Base-by-base conservation (phyloP, 106 monocot species). In the Allium cepa region DNA sequence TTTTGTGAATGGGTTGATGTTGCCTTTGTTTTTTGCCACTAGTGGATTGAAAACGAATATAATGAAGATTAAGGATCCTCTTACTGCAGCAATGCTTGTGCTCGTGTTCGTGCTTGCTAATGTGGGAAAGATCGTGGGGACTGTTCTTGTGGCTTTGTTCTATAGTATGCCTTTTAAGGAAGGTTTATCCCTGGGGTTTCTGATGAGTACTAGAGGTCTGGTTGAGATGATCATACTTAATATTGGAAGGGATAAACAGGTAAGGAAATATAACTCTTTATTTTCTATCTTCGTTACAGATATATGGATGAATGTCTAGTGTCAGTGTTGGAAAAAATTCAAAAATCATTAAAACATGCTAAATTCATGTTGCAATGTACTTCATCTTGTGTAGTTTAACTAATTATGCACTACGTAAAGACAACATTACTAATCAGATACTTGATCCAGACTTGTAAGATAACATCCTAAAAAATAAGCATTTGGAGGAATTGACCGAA, bases 131-230 rank as follows among this genome's bases (percentile, higher is more conserved):
- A 66, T 83, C 7, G 69, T 53, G 4, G 69, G 68, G 11, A 71
- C 57, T 11, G n/a, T 81, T 18, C 27, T 81, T 13, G 66, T 80
- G 0, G 52, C 80, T 14, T 26, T 71, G 17, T 78, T 62, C 63
- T 83, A 66, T 58, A 61, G 62, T 8, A 73, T 78, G 78, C 78
- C 78, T 0, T 55, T 70, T 7, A 60, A 66, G 7, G 83, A 83
- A 4, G 87, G 83, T 0, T 17, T 83, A 9, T 60, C 83, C 0
- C 72, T 83, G 8, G 80, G 83, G 18, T 26, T 88, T 11, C 67
- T 88, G 16, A 69, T 88, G 76, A 88, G 76, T 72, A 73, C 87
- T 9, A 88, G 83, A 46, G 87, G 87, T 16, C 27, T 81, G 50
- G 45, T 88, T 36, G 87, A 88, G 69, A 68, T 88, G n/a, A 68